phyloP scores from a whole-genome alignment of 805 yeast species.

The Candida ortonii region DNA sequence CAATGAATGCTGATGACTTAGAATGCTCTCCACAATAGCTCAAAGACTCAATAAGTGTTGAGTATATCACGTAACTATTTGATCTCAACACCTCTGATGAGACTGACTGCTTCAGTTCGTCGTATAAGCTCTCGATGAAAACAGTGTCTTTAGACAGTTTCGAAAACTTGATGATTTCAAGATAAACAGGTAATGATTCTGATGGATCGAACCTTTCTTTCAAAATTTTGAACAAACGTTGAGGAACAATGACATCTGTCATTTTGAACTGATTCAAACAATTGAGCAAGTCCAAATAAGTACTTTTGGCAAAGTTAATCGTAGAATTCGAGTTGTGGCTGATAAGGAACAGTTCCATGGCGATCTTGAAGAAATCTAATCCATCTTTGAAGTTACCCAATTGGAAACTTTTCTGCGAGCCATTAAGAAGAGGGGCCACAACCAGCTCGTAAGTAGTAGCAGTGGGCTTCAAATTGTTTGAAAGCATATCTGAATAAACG shows the following conservation, averaged over 20 bases:
- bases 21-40: slow-evolving; percentile 47
- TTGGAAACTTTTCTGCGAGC: slow-evolving; percentile 42
- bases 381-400: slow-evolving; percentile 39
- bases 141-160: slow-evolving; percentile 36
- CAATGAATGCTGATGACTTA: slow-evolving; percentile 55
- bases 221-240: slow-evolving; percentile 17
- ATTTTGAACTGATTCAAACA: slow-evolving; percentile 29
- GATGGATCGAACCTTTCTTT: slow-evolving; percentile 11
- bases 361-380: slow-evolving; percentile 47
- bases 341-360: slow-evolving; percentile 42
- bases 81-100: slow-evolving; percentile 6
- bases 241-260: slow-evolving; percentile 16
- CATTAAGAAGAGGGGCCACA: slow-evolving; percentile 48
- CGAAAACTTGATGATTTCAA: slow-evolving; percentile 40
- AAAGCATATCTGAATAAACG: slow-evolving; percentile 64
- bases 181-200: slow-evolving; percentile 30
- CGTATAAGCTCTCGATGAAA: slow-evolving; percentile 38
- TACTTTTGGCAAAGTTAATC: slow-evolving; percentile 17
- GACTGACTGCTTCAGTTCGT: slow-evolving; percentile 26
- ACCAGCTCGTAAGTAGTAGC: slow-evolving; percentile 51
- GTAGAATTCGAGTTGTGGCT: slow-evolving; percentile 21
- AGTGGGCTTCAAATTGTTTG: slow-evolving; percentile 54
- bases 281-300: slow-evolving; percentile 23
- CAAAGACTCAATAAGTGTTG: slow-evolving; percentile 50
- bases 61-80: slow-evolving; percentile 49